Base-by-base conservation (phyloP, 2,329 filamentous ascomycete species). In the Paraphoma chrysanthemicola region DNA sequence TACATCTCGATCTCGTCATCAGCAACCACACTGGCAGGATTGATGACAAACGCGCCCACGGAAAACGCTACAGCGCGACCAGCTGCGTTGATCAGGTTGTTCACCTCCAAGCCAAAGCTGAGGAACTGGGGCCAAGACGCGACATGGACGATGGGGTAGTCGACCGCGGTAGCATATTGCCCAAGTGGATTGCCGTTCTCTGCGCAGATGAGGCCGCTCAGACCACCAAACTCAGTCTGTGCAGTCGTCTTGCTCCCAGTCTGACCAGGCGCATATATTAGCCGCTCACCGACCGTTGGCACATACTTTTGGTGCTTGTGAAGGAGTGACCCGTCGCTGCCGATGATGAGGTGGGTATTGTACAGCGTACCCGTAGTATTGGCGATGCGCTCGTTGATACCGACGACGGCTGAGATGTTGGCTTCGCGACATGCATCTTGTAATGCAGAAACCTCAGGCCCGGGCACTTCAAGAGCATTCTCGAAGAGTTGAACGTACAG, bases 251-350 rank as follows among this genome's bases (percentile, higher is more conserved):
- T 51, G 36, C 38, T 51, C 2, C 48, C 48, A 43, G 48, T 51
- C 17, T 17, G 41, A 16, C 48, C 38, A 9, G 17, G 38, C 4
- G 48, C 48, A 31, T 51, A 36, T n/a, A 44, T 51, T 18, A 51
- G 7, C n/a, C 48, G 48, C 29, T 51, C 36, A 16, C 48, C 41
- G 2, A 51, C 48, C 4, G 48, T 51, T 7, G 48, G 48, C 2
- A 51, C 38, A 31, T n/a, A 17, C 28, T 51, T 51, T 29, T 51
- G 48, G 17, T 51, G 48, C 12, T 51, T 51, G 39, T 51, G 48
- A 11, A 44, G 23, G 9, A 51, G 48, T 14, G 6, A 16, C 14
- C 38, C 48, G 18, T 51, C 39, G 6, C 36, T 6, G 6, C 48
- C 28, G 12, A 51, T 44, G 18, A 30, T 29, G 8, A 51, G 6